Evolutionary conservation across 805 yeast species (phyloP), one percentile per base, ranked within the genome.

Genomic region (Sungouiella thailandica): DNA sequence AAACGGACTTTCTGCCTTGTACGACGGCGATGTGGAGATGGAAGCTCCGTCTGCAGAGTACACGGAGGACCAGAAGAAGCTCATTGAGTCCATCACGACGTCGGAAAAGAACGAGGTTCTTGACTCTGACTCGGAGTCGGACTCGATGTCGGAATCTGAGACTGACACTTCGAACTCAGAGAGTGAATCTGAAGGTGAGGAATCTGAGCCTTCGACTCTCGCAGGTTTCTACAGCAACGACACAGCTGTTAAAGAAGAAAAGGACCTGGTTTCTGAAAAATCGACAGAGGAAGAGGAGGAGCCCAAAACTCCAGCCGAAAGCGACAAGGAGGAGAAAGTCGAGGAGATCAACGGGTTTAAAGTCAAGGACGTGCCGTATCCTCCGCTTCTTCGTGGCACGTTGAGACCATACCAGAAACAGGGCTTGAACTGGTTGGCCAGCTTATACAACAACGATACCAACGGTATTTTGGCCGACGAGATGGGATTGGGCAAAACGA

Each of bases 391-490:
- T 17, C 72, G 88, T 41, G 99, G 97, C 17, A 76, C 78, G 0
- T 65, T 93, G 33, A 78, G 99, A 55, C 85, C 78, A 7, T 93
- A 93, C 50, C 99, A 93, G 56, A 90, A 88, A 37, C 95, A 87
- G 57, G 99, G 99, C 40, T 69, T 93, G 24, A 94, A 93, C 47
- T 93, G 99, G 99, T 64, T 93, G 31, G 97, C 96, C 1, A 87
- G 96, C 29, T 64, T 93, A 37, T 90, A 89, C 62, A 86, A 86
- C 55, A 86, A 86, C 51, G 78, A 84, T 36, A 93, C 97, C 4
- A 93, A 93, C 57, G 98, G 99, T 43, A 93, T 93, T 32, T 70
- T 93, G 29, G 99, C 99, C 1, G 99, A 93, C 59, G 99, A 93
- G 56, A 93, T 93, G 99, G 99, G 99, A 35, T 70, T 93, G 26